A percentile compares a stretch with the other conserved stretches of the same genome.
phyloP scores from a whole-genome alignment of 2,329 filamentous ascomycete species.

The Alternaria postmessia region DNA sequence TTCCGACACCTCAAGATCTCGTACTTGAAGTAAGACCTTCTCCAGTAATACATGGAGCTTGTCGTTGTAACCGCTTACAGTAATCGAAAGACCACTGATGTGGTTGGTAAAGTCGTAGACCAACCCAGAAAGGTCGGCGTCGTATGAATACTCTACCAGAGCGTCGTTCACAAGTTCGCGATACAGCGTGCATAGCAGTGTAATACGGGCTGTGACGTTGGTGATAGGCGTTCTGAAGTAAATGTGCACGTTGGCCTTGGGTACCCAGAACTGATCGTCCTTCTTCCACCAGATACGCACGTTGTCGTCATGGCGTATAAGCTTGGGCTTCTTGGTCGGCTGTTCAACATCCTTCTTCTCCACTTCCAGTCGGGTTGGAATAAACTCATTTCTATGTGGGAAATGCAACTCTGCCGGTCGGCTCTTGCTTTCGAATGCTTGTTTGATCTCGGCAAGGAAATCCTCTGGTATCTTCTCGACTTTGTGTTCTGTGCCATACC shows the following conservation, averaged over 20 bases:
- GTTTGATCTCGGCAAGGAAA: conserved; percentile 74
- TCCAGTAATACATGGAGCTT: conserved; percentile 91
- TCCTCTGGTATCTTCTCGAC: conserved; percentile 79
- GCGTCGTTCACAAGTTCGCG: conserved; percentile 88
- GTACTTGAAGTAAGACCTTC: conserved; percentile 84
- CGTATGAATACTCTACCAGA: conserved; percentile 91
- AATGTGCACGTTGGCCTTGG: conserved; percentile 86
- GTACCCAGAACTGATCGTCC: conserved; percentile 98
- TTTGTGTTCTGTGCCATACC: conserved; percentile 97
- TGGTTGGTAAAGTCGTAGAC: conserved; percentile 81
- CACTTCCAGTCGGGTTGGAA: conserved; percentile 90
- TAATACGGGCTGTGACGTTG: conserved; percentile 79
- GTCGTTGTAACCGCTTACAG: conserved; percentile 92
- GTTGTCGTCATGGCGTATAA: conserved; percentile 83
- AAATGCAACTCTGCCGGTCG: conserved; percentile 79
- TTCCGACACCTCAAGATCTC: conserved; percentile 82
- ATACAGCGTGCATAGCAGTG: conserved; percentile 80
- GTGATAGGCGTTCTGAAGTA: conserved; percentile 81
- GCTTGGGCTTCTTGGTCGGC: conserved; percentile 75
- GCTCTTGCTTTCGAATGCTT: conserved; percentile 67
- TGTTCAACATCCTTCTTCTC: conserved; percentile 90
- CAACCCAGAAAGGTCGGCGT: conserved; percentile 90
- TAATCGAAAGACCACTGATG: conserved; percentile 76
- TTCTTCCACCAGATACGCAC: conserved; percentile 97
- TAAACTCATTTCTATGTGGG: conserved; percentile 93